Conservation (phyloP, 1,284 basidiomycete genomes). For the Papiliotrema flavescens region DNA sequence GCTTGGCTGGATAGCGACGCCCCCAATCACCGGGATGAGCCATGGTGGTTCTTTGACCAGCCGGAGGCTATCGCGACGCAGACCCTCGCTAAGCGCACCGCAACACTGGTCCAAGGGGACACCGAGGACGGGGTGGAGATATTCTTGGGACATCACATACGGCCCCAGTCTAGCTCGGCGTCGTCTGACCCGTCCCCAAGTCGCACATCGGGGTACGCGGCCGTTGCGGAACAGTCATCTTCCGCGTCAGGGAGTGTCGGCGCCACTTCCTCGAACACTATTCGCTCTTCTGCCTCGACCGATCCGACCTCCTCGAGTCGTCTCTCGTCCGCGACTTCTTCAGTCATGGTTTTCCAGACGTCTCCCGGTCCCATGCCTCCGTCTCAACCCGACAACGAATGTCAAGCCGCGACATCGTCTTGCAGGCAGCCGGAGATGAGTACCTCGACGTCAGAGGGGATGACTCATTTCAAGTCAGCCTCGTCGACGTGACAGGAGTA, state of each 20-base stretch:
- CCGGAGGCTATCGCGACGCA: slow-evolving; percentile 19
- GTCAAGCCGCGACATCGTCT: no score
- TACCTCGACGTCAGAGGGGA: no score
- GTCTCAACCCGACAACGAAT: background rate
- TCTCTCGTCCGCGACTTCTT: background rate
- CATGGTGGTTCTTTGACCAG: slow-evolving; percentile 59
- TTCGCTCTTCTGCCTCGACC: background rate
- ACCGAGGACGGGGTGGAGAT: no score
- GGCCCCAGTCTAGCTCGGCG: no score
- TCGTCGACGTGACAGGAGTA: no score
- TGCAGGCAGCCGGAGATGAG: no score
- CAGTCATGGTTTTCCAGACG: background rate
- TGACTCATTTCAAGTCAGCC: no score
- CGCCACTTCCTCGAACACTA: background rate
- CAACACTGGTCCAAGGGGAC: background rate
- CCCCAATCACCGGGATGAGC: slow-evolving; percentile 47
- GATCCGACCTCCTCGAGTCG: background rate
- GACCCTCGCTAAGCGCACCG: background rate
- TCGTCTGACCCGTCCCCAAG: no score
- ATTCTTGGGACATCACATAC: no score
- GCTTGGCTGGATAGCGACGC: slow-evolving; percentile 51
- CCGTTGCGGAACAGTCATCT: background rate
- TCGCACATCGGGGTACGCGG: background rate
- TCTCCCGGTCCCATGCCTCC: background rate
- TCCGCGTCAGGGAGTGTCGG: background rate